phyloP scores from a whole-genome alignment of 2,329 filamentous ascomycete genomes.

The Xylaria sp. region DNA sequence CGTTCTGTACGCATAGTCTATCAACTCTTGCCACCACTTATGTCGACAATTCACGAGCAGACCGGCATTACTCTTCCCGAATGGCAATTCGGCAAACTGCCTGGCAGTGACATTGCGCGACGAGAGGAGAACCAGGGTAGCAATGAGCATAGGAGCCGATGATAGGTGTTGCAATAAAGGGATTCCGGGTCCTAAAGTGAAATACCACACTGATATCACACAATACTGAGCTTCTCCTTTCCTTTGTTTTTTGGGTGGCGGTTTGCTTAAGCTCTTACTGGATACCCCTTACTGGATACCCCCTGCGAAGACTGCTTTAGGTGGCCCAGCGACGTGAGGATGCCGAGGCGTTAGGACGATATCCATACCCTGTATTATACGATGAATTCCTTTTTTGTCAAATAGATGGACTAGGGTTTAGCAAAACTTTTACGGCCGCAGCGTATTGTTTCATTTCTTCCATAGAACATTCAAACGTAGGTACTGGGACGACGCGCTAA shows the following conservation, averaged over 20 bases:
- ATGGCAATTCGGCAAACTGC: conserved; percentile 74
- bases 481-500: no score
- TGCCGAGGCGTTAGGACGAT: conserved; percentile 32
- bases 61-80: conserved; percentile 83
- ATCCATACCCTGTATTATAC: conserved; percentile 28
- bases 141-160: conserved; percentile 30
- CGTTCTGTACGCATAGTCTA: conserved; percentile 63
- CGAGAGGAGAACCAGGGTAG: conserved; percentile 20
- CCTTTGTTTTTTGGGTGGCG: neutral
- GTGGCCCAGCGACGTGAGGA: conserved; percentile 15
- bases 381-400: no score
- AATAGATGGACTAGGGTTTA: no score
- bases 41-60: conserved; percentile 89
- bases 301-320: conserved; percentile 22
- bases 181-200: neutral
- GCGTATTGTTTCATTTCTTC: no score
- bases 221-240: neutral
- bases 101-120: conserved; percentile 42
- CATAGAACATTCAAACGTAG: no score
- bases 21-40: conserved; percentile 83
- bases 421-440: no score
- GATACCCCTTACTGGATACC: conserved; percentile 13
- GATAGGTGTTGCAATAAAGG: neutral
- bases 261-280: neutral
- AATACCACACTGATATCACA: neutral